Evolutionary conservation across 768 basidiomycete species (phyloP), one percentile per base, ranked within the genome.

Genomic region (Tulasnella sp.): DNA sequence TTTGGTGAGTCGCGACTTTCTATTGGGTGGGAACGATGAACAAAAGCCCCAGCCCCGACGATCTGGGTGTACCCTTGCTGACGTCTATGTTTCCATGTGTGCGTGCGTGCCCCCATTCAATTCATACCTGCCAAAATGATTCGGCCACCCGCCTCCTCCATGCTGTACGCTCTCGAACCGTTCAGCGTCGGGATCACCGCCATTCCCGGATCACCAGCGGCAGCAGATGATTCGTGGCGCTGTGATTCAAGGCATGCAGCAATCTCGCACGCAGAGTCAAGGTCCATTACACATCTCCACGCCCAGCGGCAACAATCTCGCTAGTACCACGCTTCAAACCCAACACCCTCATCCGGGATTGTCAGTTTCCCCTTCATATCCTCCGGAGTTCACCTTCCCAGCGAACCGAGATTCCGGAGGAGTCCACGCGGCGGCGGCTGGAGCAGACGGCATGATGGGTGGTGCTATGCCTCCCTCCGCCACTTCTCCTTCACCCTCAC

Each of bases 11-110:
- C 28, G 14, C 34, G 31, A 4, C 31, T 28, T 37, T 69, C 64
- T 69, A 69, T 69, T 69, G 64, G 64, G 11, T 37, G 64, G 64
- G 31, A 6, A n/a, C n/a, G n/a, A n/a, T n/a, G n/a, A n/a, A n/a
- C n/a, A n/a, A 16, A 20, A 37, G 34, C 34, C 1, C 31, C 31
- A 69, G 64, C 64, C 64, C 64, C 64, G 64, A 69, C 64, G 64
- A 69, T 69, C 64, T 69, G 64, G 64, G 34, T 18, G 64, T 69
- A 34, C 64, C 64, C 34, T 69, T 69, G 64, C 64, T 69, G 64
- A 69, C 64, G 64, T 69, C 64, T 69, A 69, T 69, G 31, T 28
- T 37, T 69, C 64, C 64, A 69, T 69, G 64, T 69, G 64, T 69
- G 64, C 28, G 34, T 34, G 64, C 18, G 31, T 14, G 31, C 64